Evolutionary conservation across 257 asterid genomes (phyloP), one percentile per base, ranked within the genome.

Genomic region (Primulina huaijiensis): DNA sequence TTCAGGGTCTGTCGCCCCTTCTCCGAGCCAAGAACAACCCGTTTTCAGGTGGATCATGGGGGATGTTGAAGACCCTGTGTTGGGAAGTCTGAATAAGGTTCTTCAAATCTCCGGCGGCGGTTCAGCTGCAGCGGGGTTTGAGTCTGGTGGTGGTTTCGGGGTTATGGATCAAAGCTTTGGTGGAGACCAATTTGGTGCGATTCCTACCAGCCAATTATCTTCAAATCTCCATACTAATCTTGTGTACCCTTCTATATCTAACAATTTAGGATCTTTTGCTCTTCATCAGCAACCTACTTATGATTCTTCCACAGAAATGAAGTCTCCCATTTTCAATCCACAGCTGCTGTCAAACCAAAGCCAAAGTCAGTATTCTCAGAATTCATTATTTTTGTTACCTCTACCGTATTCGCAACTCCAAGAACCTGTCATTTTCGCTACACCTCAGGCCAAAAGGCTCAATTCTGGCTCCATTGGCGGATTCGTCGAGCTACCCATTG

Each of bases 51-150:
- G 92, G 92, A 81, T 86, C 80, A 83, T 83, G 92, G 92, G 87
- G 7, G 98, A 87, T 79, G 97, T 88, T 65, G 98, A 92, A 43
- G 95, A 88, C 84, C 90, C 92, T 6, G 80, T 93, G 2, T 79
- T 84, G 91, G 87, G 78, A 12, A 84, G 77, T 65, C 77, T 75
- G 72, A 77, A 82, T 72, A 86, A 78, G 77, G 85, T 79, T 8
- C 67, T 86, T 72, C 89, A 86, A 40, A 68, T 76, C 50, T 69
- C 79, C n/a, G 80, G 75, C 8, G 75, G 73, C 52, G 67, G 74
- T n/a, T 69, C 64, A 7, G 60, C 63, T 29, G 33, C 79, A 11
- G 64, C 71, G 46, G 85, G 77, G 30, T 80, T 75, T 27, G 89
- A 78, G 46, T 71, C 80, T 65, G 72, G 73, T 52, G 73, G 73